Conservation (phyloP, 2,329 filamentous ascomycete genomes). For the Colletotrichum sp. region DNA sequence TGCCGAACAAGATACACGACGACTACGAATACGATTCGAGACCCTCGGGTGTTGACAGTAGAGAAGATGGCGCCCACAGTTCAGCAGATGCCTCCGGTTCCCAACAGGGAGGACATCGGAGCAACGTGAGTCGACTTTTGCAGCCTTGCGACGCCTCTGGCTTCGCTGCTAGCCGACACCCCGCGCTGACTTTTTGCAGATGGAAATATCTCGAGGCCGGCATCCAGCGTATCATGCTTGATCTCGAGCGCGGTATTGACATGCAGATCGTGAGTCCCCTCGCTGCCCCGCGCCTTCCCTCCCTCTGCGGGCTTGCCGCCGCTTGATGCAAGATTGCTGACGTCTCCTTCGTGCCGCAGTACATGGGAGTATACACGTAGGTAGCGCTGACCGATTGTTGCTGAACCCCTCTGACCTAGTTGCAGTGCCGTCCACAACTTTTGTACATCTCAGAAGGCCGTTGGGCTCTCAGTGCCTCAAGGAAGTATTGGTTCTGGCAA, state of each 20-base stretch:
- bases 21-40: slow-evolving; percentile 22
- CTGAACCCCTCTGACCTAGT: slow-evolving; percentile 37
- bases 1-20: not conserved
- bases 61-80: slow-evolving; percentile 37
- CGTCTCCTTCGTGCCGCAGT: slow-evolving; percentile 49
- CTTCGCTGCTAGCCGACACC: not conserved
- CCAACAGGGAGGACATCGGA: slow-evolving; percentile 65
- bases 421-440: slow-evolving; percentile 93
- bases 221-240: slow-evolving; percentile 91
- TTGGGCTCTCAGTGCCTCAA: slow-evolving; percentile 56
- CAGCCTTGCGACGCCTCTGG: not conserved
- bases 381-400: not conserved
- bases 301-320: not conserved
- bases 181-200: slow-evolving; percentile 48
- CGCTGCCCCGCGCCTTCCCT: slow-evolving; percentile 4
- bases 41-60: slow-evolving; percentile 32
- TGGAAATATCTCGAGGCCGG: slow-evolving; percentile 90
- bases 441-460: slow-evolving; percentile 95
- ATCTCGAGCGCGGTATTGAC: slow-evolving; percentile 90
- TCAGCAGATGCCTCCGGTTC: slow-evolving; percentile 60
- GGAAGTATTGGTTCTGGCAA: slow-evolving; percentile 50
- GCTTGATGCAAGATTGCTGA: not conserved
- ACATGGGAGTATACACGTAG: slow-evolving; percentile 96
- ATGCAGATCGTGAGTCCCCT: slow-evolving; percentile 77
- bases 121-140: slow-evolving; percentile 44